Base-by-base conservation (phyloP, 495 filamentous ascomycete species). In the Thozetella sp. region DNA sequence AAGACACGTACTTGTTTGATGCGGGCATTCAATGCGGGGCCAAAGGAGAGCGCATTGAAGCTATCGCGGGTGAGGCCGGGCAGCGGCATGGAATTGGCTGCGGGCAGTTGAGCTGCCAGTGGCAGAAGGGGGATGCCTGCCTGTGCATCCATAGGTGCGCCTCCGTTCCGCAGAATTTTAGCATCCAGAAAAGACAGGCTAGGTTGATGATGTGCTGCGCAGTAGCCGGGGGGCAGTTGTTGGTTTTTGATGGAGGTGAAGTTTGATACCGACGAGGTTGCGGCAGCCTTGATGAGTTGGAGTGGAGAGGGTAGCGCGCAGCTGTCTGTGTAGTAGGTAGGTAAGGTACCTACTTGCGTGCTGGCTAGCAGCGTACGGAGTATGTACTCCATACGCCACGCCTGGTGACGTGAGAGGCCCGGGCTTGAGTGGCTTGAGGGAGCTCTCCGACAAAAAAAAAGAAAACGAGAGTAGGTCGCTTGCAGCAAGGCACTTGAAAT, bases 1-100 rank as follows among this genome's bases (percentile, higher is more conserved):
- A n/a, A n/a, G n/a, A n/a, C n/a, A 74, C 77, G 55, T 66, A 81
- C 79, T 72, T 80, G 70, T 61, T 81, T 81, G 25, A 81, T 70
- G 54, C 65, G 71, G 53, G 70, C 64, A 60, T 80, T 77, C 25
- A 80, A 57, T 25, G 69, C 62, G 20, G 72, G 72, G 37, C 79
- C 77, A 25, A 80, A 63, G n/a, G 77, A 76, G 56, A 72, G 75
- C 56, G 71, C 46, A 61, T 79, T 76, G 61, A 65, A 77, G 22
- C 64, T 63, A 59, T 79, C 75, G 54, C 77, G 72, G n/a, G 56
- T 60, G 10, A 48, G 23, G 11, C 53, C 43, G 6, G 30, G 27
- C 13, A 48, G 27, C 27, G 51, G 45, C 51, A 40, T 20, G 55
- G 51, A 2, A 25, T 51, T 9, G 30, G 40, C 13, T n/a, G 55